Conservation (phyloP, 129 eudicot species). For the Helianthus annuus region HanXRQr2.0-SUNRISE NC_035436.2:38779815-38780314, state of each 20-base stretch:
- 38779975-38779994: slow-evolving; percentile 24
- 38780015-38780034: no score
- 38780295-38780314: slow-evolving; percentile 89
- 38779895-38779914: slow-evolving; percentile 35
- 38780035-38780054: no score
- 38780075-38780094: no score
- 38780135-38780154: no score
- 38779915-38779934: slow-evolving; percentile 61
- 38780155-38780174: no score
- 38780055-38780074: no score
- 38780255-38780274: not conserved
- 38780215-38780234: no score
- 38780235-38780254: slow-evolving; percentile 12
- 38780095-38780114: no score
- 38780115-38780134: no score
- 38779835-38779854: slow-evolving; percentile 41
- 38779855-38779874: slow-evolving; percentile 55
- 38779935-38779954: slow-evolving; percentile 83
- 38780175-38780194: no score
- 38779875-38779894: slow-evolving; percentile 46
- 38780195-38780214: no score
- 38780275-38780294: slow-evolving; percentile 22
- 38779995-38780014: not conserved
- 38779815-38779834: not conserved
- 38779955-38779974: slow-evolving; percentile 41